phyloP scores from a whole-genome alignment of 2,329 filamentous ascomycete genomes.

The Colletotrichum lini region DNA sequence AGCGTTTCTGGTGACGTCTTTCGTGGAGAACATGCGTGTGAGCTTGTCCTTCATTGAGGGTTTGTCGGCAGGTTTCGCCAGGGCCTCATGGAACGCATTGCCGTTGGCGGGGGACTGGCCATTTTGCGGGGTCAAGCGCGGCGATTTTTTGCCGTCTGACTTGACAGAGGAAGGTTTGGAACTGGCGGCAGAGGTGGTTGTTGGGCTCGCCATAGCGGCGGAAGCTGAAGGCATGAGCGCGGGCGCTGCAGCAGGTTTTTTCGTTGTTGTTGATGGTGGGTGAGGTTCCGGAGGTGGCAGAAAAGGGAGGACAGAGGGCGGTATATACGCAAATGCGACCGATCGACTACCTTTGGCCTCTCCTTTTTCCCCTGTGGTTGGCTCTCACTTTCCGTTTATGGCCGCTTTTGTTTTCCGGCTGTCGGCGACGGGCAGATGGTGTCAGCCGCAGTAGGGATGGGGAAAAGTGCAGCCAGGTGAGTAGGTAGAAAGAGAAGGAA shows the following conservation, averaged over 20 bases:
- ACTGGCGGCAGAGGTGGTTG: constrained; percentile 55
- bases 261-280: constrained; percentile 9
- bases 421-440: constrained; percentile 31
- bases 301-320: constrained; percentile 22
- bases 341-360: constrained; percentile 20
- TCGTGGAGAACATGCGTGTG: constrained; percentile 76
- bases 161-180: constrained; percentile 66
- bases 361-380: neutral
- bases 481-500: neutral
- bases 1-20: constrained; percentile 60
- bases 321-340: constrained; percentile 38
- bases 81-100: constrained; percentile 48
- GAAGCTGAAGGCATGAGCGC: constrained; percentile 40
- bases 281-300: constrained; percentile 14
- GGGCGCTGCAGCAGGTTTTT: constrained; percentile 9
- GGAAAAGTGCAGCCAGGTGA: constrained; percentile 11
- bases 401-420: constrained; percentile 19
- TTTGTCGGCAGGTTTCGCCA: constrained; percentile 62
- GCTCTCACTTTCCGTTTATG: neutral
- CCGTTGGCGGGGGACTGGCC: constrained; percentile 47
- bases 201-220: constrained; percentile 40
- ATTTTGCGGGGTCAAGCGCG: constrained; percentile 56
- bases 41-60: constrained; percentile 75
- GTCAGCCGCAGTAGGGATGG: constrained; percentile 31
- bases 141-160: constrained; percentile 59